Evolutionary conservation across 2,329 filamentous ascomycete genomes (phyloP).

Genomic region (Cryoendolithus antarcticus): DNA sequence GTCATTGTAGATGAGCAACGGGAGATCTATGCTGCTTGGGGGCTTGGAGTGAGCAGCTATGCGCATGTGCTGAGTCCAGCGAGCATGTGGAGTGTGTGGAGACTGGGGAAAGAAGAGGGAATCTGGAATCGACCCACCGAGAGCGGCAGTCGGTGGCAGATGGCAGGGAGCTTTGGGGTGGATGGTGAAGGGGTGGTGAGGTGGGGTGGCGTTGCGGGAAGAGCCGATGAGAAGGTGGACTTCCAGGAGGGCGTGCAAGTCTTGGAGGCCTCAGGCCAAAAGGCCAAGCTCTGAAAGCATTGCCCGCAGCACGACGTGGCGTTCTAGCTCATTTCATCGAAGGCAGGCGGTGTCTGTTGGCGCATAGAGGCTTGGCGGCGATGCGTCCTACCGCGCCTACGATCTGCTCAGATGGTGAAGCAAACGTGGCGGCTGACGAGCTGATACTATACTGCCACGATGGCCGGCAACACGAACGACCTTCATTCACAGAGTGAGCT

Average conservation of each 20-base stretch:
- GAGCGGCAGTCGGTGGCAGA: slow-evolving; percentile 59
- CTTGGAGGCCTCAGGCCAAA: neutral
- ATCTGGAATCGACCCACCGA: slow-evolving; percentile 55
- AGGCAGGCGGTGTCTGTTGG: no score
- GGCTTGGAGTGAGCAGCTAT: slow-evolving; percentile 47
- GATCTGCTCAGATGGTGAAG: no score
- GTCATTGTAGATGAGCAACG: slow-evolving; percentile 50
- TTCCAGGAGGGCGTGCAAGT: slow-evolving; percentile 3
- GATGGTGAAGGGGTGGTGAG: slow-evolving; percentile 40
- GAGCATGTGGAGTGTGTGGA: slow-evolving; percentile 44
- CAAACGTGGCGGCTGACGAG: no score
- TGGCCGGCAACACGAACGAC: no score
- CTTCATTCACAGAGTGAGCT: no score
- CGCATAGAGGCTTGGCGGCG: no score
- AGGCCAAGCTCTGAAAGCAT: no score
- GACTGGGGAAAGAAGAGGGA: slow-evolving; percentile 47
- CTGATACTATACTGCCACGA: no score
- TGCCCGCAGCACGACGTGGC: no score
- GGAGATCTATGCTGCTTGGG: slow-evolving; percentile 52
- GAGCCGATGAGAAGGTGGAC: slow-evolving; percentile 14
- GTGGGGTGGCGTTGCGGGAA: slow-evolving; percentile 28
- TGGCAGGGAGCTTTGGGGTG: slow-evolving; percentile 50
- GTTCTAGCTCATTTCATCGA: no score
- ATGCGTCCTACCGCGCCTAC: no score
- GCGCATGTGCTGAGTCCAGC: slow-evolving; percentile 52